Evolutionary conservation across 2,329 filamentous ascomycete species (phyloP).

Genomic region (Pseudocercospora macadamiae): DNA sequence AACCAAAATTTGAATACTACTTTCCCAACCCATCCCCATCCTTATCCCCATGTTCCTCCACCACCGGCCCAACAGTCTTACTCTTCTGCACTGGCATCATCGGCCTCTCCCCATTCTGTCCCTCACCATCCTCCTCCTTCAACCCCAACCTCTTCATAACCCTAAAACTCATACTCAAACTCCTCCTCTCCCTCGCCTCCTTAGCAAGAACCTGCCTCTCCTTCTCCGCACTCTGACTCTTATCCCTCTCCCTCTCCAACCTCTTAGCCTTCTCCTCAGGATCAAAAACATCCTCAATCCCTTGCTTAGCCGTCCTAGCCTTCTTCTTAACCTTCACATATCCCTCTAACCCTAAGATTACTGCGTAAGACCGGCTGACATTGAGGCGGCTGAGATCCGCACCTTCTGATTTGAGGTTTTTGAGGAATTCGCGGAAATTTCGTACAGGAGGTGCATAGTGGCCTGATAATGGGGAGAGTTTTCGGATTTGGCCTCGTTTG

Average conservation of each 20-base stretch:
- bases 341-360: conserved; percentile 79
- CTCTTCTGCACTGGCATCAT: conserved; percentile 9
- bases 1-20: neutral
- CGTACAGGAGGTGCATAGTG: conserved; percentile 83
- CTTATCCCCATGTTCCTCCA: conserved; percentile 4
- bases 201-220: conserved; percentile 57
- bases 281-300: conserved; percentile 62
- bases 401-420: conserved; percentile 69
- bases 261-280: conserved; percentile 59
- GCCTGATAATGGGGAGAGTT: conserved; percentile 68
- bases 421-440: conserved; percentile 82
- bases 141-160: conserved; percentile 32
- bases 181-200: conserved; percentile 45
- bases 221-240: conserved; percentile 63
- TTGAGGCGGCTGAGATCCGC: conserved; percentile 79
- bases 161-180: conserved; percentile 39
- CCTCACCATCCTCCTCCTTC: conserved; percentile 16
- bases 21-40: neutral
- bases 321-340: conserved; percentile 72
- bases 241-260: conserved; percentile 56
- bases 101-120: neutral
- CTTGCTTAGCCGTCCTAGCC: conserved; percentile 60
- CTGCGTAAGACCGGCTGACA: conserved; percentile 79
- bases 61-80: conserved; percentile 8
- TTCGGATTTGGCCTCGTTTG: conserved; percentile 75